Percentiles rank a stretch among this genome's conserved stretches.
phyloP scores from a whole-genome alignment of 352 stramenopile species.

The Phytophthora pseudosyringae region DNA sequence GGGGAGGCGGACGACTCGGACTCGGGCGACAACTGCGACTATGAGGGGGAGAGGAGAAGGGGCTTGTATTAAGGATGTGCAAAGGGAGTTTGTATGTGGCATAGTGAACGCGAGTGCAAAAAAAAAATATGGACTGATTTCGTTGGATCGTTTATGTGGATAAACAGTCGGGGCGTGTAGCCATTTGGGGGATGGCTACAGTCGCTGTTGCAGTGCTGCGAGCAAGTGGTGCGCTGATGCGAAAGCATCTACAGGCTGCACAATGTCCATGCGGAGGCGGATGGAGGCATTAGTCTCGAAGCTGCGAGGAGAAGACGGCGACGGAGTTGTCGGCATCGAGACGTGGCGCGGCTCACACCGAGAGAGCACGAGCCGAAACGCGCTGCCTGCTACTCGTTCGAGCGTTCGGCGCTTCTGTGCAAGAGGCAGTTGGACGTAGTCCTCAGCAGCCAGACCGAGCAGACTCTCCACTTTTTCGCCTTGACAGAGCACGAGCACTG shows the following conservation, averaged over 20 bases:
- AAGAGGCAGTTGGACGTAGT: conserved; percentile 57
- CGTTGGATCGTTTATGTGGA: conserved; percentile 12
- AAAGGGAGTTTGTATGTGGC: conserved; percentile 10
- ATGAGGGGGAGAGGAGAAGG: conserved; percentile 23
- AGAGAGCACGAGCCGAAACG: conserved; percentile 53
- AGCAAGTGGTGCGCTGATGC: conserved; percentile 27
- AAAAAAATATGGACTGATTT: conserved; percentile 20
- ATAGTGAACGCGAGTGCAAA: neutral
- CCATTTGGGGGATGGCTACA: conserved; percentile 29
- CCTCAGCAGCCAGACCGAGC: conserved; percentile 47
- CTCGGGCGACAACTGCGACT: conserved; percentile 6
- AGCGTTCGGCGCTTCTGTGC: conserved; percentile 45
- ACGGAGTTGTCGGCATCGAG: neutral
- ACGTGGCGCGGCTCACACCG: conserved; percentile 41
- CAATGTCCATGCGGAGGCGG: conserved; percentile 42
- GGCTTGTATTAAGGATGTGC: conserved; percentile 23
- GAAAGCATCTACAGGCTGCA: conserved; percentile 45
- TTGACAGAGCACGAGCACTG: conserved; percentile 50
- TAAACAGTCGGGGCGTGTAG: neutral
- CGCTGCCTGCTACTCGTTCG: conserved; percentile 33
- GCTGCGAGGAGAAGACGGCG: conserved; percentile 2
- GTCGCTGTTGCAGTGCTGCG: conserved; percentile 13
- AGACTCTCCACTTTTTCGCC: conserved; percentile 47
- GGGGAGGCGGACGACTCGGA: neutral
- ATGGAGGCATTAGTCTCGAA: conserved; percentile 5